phyloP scores from a whole-genome alignment of 2,329 filamentous ascomycete species.

The Orbilia quercus region DNA sequence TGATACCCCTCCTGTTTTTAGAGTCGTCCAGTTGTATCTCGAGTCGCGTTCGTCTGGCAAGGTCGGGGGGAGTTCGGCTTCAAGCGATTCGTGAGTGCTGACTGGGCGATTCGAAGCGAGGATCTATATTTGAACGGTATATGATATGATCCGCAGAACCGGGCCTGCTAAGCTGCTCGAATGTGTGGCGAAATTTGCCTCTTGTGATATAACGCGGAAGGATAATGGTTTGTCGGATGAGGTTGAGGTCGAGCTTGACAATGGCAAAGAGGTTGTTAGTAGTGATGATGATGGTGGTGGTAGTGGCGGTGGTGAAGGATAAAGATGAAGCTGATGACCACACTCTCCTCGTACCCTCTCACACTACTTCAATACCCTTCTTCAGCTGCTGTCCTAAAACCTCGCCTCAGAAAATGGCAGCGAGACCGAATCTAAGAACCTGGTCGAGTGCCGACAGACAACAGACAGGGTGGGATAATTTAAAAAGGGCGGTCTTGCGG shows the following conservation, averaged over 20 bases:
- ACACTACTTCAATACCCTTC: no score
- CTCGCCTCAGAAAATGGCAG: slow-evolving; percentile 24
- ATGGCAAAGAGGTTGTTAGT: background rate
- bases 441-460: slow-evolving; percentile 35
- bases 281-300: background rate
- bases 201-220: background rate
- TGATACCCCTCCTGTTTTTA: background rate
- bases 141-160: slow-evolving; percentile 36
- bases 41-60: background rate
- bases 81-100: slow-evolving; percentile 33
- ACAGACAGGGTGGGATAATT: slow-evolving; percentile 4
- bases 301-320: background rate
- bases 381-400: slow-evolving; percentile 33
- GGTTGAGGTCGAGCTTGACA: slow-evolving; percentile 3
- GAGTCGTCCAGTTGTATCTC: background rate
- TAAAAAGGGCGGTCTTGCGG: slow-evolving; percentile 20
- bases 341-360: slow-evolving; percentile 39
- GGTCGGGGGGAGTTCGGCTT: slow-evolving; percentile 17
- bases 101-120: slow-evolving; percentile 47
- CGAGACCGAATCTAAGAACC: slow-evolving; percentile 26
- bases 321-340: slow-evolving; percentile 19
- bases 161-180: background rate
- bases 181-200: slow-evolving; percentile 24
- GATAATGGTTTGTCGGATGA: background rate
- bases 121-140: slow-evolving; percentile 53